Conservation (phyloP, 768 basidiomycete genomes). For the Mycena vulgaris region DNA sequence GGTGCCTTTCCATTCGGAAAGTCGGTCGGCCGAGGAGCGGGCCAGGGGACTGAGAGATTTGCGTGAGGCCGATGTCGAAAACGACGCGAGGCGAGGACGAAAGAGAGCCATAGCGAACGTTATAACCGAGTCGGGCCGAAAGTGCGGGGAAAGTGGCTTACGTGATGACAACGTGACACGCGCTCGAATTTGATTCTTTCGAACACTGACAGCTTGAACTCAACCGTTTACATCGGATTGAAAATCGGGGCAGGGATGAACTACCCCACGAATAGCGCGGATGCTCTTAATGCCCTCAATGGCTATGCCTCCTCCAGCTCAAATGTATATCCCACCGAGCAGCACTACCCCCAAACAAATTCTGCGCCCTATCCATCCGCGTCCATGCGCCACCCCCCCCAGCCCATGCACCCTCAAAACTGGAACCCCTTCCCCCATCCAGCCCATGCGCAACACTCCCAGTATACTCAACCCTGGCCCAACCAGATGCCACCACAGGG, state of each 20-base stretch:
- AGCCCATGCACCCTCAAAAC: constrained; percentile 40
- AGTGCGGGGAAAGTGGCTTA: too few relatives aligned
- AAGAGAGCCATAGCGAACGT: constrained; percentile 14
- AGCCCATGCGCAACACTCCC: constrained; percentile 53
- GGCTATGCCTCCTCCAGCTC: neutral
- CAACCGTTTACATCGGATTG: too few relatives aligned
- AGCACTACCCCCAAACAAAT: neutral
- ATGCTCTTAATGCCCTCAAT: constrained; percentile 8
- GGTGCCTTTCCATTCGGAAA: constrained; percentile 92
- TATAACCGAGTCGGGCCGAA: too few relatives aligned
- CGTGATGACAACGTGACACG: too few relatives aligned
- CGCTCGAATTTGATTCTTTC: too few relatives aligned
- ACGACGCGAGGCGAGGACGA: too few relatives aligned
- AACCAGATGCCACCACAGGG: constrained; percentile 51
- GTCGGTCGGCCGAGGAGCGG: constrained; percentile 73
- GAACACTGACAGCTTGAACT: too few relatives aligned
- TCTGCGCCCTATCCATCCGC: constrained; percentile 11
- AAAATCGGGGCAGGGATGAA: neutral
- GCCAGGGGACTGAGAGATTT: constrained; percentile 69
- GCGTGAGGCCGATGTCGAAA: constrained; percentile 64
- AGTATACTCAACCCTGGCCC: constrained; percentile 49
- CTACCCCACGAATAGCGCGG: constrained; percentile 6
- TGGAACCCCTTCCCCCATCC: constrained; percentile 41
- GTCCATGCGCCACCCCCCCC: constrained; percentile 16
- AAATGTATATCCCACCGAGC: constrained; percentile 1